Evolutionary conservation across 2,329 filamentous ascomycete genomes (phyloP).

Genomic region (Fusarium nanum): DNA sequence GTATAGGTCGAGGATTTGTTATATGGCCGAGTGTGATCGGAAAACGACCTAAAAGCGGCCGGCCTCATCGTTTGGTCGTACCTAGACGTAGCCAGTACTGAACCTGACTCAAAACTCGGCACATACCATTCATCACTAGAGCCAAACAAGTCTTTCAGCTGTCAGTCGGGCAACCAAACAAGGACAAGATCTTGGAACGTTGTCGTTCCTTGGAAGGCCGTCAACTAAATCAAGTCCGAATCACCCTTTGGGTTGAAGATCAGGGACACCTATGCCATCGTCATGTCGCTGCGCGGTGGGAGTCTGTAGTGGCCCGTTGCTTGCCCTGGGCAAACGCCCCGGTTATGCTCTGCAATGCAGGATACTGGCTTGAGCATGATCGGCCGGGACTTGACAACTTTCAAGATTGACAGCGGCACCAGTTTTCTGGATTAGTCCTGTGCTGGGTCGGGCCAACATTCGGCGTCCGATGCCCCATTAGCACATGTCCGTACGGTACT

Average conservation of each 20-base stretch:
- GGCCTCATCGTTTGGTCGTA: not conserved
- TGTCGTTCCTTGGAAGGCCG: slow-evolving; percentile 13
- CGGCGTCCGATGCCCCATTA: slow-evolving; percentile 20
- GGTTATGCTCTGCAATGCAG: slow-evolving; percentile 1
- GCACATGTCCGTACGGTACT: slow-evolving; percentile 8
- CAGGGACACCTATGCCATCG: slow-evolving; percentile 13
- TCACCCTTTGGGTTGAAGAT: slow-evolving; percentile 7
- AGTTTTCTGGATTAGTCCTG: slow-evolving; percentile 27
- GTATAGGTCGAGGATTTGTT: not conserved
- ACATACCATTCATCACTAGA: not conserved
- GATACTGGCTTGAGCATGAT: slow-evolving; percentile 24
- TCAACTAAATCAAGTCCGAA: not conserved
- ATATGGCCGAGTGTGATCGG: slow-evolving; percentile 10
- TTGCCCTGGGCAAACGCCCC: slow-evolving; percentile 8
- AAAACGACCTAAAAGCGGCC: slow-evolving; percentile 9
- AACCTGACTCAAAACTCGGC: not conserved
- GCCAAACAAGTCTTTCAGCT: not conserved
- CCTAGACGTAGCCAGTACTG: not conserved
- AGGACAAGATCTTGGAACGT: not conserved
- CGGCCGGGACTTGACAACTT: slow-evolving; percentile 28
- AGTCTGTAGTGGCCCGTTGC: slow-evolving; percentile 3
- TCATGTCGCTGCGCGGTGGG: slow-evolving; percentile 7
- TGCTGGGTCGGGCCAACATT: slow-evolving; percentile 24
- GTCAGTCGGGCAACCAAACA: not conserved
- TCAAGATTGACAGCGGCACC: slow-evolving; percentile 21